Evolutionary conservation across 192 early-diverging fungal species (phyloP).

Genomic region (Backusella macrospora): DNA sequence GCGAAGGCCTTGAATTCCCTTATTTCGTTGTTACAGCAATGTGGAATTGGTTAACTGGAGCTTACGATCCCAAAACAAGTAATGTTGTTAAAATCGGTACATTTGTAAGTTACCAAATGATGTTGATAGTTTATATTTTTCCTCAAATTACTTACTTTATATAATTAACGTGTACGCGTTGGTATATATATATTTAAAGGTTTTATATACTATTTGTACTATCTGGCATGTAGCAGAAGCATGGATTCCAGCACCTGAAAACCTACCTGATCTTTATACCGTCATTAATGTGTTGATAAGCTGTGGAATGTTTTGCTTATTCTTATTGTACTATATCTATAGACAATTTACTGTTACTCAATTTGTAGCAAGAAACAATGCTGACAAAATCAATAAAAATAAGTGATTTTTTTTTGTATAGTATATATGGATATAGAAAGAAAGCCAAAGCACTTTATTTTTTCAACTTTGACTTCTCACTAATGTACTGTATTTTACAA

Average conservation of each 20-base stretch:
- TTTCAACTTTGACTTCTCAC: too few relatives aligned
- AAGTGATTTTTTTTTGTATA: too few relatives aligned
- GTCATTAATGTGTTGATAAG: slow-evolving; percentile 79
- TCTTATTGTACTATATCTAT: slow-evolving; percentile 78
- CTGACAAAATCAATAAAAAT: too few relatives aligned
- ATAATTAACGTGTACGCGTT: not conserved
- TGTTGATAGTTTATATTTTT: not conserved
- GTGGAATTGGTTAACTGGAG: slow-evolving; percentile 71
- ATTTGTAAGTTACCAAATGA: slow-evolving; percentile 1
- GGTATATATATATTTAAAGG: slow-evolving; percentile 4
- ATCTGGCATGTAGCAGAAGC: slow-evolving; percentile 63
- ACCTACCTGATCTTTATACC: slow-evolving; percentile 80
- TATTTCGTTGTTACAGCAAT: slow-evolving; percentile 69
- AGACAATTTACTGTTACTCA: slow-evolving; percentile 46
- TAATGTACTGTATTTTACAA: too few relatives aligned
- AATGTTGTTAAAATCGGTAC: not conserved
- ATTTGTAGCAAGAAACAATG: not conserved
- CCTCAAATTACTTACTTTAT: not conserved
- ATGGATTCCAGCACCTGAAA: slow-evolving; percentile 61
- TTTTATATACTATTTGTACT: slow-evolving; percentile 51
- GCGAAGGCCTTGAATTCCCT: slow-evolving; percentile 72
- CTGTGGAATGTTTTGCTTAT: slow-evolving; percentile 65
- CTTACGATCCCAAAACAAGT: slow-evolving; percentile 1
- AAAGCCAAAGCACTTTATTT: too few relatives aligned
- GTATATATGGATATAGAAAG: too few relatives aligned